Evolutionary conservation across 2,329 filamentous ascomycete species (phyloP), one percentile per base, ranked within the genome.

Genomic region (Penicillium sp.): DNA sequence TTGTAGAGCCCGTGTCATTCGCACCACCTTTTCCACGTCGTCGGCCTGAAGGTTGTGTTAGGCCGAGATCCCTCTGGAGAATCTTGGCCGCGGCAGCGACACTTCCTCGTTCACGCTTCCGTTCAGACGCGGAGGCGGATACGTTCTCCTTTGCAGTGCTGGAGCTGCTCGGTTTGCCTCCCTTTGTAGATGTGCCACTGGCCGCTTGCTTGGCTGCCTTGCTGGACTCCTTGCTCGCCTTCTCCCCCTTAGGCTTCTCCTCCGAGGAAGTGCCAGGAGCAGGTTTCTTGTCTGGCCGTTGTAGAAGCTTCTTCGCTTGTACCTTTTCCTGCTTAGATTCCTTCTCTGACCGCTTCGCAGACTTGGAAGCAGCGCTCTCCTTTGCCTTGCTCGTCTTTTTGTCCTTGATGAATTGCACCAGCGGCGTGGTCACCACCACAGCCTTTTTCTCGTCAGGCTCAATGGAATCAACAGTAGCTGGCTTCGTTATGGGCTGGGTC

Each of bases 341-440:
- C 57, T 75, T 76, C 24, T 73, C 71, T 9, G 73, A 70, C 31
- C 72, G 69, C 58, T 73, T 75, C 1, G 73, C 69, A 16, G 69
- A 72, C 50, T 74, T 75, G 22, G 65, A 65, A 6, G 68, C 60
- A 5, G 64, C 87, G 18, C 79, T 78, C 46, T 90, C 89, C 75
- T 89, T 92, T 54, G 83, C 83, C 70, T 86, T 87, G 72, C 87
- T 91, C 14, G 91, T 91, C 78, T 96, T 97, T 78, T 96, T 96
- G 74, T 97, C 93, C 65, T 90, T 90, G 37, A 97, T 82, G 65
- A 88, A 96, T 71, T 97, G 92, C 55, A 98, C 90, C 54, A 99
- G 78, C 0, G 95, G 95, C 0, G 95, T 98, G 0, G 88, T 93
- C 24, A 87, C 92, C 50, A 90, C 82, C 69, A 91, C 82, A 62